Evolutionary conservation across 208 protist species (phyloP).

Genomic region (Acanthamoeba culbertsoni): DNA sequence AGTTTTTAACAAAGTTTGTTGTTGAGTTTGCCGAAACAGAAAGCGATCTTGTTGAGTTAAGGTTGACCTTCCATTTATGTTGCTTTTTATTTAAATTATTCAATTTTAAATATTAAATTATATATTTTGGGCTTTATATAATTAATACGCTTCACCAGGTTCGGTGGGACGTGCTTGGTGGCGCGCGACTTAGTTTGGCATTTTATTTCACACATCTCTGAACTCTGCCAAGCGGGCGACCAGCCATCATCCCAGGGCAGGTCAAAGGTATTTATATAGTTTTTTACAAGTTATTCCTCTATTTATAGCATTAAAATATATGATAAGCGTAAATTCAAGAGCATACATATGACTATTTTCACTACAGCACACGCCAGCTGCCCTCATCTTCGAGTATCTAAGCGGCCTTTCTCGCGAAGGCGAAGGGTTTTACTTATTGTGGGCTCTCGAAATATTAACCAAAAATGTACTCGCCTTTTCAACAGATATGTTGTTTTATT

Average conservation of each 20-base stretch:
- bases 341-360: not conserved
- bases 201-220: not conserved
- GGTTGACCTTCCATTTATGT: not conserved
- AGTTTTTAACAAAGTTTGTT: constrained; percentile 31
- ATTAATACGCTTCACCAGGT: too few relatives aligned
- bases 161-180: not conserved
- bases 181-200: not conserved
- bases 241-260: not conserved
- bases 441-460: constrained; percentile 19
- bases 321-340: too few relatives aligned
- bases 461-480: not conserved
- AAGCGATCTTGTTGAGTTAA: not conserved
- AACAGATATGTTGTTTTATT: too few relatives aligned
- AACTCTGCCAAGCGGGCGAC: not conserved
- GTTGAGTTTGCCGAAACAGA: not conserved
- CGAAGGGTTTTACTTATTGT: constrained; percentile 48
- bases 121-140: too few relatives aligned
- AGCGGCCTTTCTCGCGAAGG: constrained; percentile 27
- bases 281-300: not conserved
- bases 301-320: too few relatives aligned
- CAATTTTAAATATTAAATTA: too few relatives aligned
- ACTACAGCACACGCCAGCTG: not conserved
- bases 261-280: not conserved
- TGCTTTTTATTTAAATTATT: not conserved
- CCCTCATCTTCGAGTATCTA: constrained; percentile 40